Percentiles rank a stretch among this genome's conserved stretches.
Evolutionary conservation across 2,329 filamentous ascomycete genomes (phyloP).

Genomic region (Chrysoporthe puriensis): DNA sequence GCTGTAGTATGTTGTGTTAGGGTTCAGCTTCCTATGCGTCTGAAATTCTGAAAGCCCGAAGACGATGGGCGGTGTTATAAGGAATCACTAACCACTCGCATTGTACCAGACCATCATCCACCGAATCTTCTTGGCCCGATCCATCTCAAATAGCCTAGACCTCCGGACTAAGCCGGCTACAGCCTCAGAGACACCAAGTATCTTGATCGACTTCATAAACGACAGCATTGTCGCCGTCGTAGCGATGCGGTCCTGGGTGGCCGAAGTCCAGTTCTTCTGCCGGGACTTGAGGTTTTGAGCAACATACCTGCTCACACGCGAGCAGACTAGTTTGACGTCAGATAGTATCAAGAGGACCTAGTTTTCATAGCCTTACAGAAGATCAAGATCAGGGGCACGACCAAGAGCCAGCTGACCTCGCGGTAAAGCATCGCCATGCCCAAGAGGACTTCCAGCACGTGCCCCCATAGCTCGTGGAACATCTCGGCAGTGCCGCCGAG

Average conservation of each 20-base stretch:
- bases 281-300: conserved; percentile 40
- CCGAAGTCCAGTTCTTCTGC: conserved; percentile 45
- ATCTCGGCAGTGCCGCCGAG: conserved; percentile 40
- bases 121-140: conserved; percentile 38
- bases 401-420: conserved; percentile 48
- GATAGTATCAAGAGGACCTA: neutral
- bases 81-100: conserved; percentile 40
- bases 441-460: conserved; percentile 45
- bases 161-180: conserved; percentile 33
- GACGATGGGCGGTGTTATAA: conserved; percentile 6
- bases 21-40: neutral
- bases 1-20: conserved; percentile 33
- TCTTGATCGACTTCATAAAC: conserved; percentile 46
- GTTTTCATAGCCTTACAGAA: conserved; percentile 41
- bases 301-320: conserved; percentile 45
- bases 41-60: too few species aligned
- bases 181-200: conserved; percentile 40
- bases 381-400: conserved; percentile 45
- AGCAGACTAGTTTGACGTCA: conserved; percentile 41
- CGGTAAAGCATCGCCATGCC: conserved; percentile 43
- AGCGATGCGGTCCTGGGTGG: conserved; percentile 46
- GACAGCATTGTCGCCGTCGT: conserved; percentile 40
- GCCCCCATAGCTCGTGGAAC: conserved; percentile 48
- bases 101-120: conserved; percentile 48
- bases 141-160: conserved; percentile 40